These are phyloP conservation scores for Candida glucosophila DNA, from an alignment of 1,139 yeast genomes.

Conservation along the genomic window DNA sequence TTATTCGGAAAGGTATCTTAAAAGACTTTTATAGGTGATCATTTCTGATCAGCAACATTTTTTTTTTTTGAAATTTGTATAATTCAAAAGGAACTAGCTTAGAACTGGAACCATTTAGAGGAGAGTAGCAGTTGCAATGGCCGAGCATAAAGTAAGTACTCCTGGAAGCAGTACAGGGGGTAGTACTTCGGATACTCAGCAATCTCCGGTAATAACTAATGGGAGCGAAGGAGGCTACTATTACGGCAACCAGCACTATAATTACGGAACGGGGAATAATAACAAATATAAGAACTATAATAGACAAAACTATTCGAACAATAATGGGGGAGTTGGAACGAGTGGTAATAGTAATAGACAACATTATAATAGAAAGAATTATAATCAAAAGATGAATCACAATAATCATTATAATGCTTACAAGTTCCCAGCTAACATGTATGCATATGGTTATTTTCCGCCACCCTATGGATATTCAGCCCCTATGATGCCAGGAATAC, in stretches of 20 bases:
- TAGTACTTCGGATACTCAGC: constrained; percentile 3
- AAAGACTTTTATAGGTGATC: constrained; percentile 1
- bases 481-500: constrained; percentile 9
- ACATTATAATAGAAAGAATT: constrained; percentile 9
- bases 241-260: constrained; percentile 1
- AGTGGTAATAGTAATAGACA: constrained; percentile 8
- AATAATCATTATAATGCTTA: constrained; percentile 9
- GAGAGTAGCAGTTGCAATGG: too few species aligned
- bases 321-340: constrained; percentile 4
- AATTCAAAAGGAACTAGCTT: too few species aligned
- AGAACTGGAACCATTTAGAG: too few species aligned
- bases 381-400: constrained; percentile 12
- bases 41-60: constrained; percentile 2
- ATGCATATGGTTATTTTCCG: constrained; percentile 15
- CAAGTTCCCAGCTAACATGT: constrained; percentile 10
- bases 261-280: constrained; percentile 1
- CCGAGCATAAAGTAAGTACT: background rate
- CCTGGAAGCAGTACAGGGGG: constrained; percentile 1
- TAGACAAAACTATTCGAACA: constrained; percentile 4
- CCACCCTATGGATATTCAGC: constrained; percentile 8
- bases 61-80: too few species aligned
- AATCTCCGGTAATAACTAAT: constrained; percentile 1
- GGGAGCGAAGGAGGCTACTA: constrained; percentile 2
- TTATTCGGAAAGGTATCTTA: background rate
- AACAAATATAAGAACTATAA: constrained; percentile 4